Conservation (phyloP, 768 basidiomycete genomes). For the Coprinopsis marcescibilis region DNA sequence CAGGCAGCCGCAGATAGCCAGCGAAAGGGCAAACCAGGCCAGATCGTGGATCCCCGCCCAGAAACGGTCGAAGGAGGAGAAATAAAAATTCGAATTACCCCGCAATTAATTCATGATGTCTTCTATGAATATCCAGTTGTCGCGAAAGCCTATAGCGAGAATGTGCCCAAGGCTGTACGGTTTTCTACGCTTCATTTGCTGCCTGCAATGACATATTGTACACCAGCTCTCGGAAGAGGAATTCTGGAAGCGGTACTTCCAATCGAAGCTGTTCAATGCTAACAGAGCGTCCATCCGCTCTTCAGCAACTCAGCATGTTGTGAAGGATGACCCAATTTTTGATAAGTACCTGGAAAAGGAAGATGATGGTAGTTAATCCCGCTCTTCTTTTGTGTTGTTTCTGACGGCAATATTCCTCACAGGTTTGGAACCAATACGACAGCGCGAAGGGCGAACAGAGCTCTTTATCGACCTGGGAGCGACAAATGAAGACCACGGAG, state of each 20-base stretch:
- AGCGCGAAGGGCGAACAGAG: conserved; percentile 61
- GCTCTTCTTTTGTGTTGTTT: background rate
- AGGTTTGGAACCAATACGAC: conserved; percentile 77
- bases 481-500: conserved; percentile 85
- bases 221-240: conserved; percentile 80
- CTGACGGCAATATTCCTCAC: conserved; percentile 7
- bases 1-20: conserved; percentile 70
- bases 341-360: conserved; percentile 95
- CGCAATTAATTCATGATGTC: conserved; percentile 89
- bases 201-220: conserved; percentile 5
- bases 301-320: conserved; percentile 75
- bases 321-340: conserved; percentile 89
- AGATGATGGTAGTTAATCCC: conserved; percentile 69
- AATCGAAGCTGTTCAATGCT: conserved; percentile 91
- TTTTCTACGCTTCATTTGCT: conserved; percentile 8
- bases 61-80: conserved; percentile 81
- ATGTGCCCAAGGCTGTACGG: conserved; percentile 81
- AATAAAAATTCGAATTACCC: conserved; percentile 85
- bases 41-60: conserved; percentile 84
- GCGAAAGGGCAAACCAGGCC: conserved; percentile 76
- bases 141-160: conserved; percentile 85
- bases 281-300: conserved; percentile 91
- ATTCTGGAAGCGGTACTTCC: conserved; percentile 97
- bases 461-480: conserved; percentile 82
- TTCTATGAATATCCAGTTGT: conserved; percentile 98